These are phyloP conservation scores for Debaryomyces prosopidis DNA, from an alignment of 805 yeast genomes.

Conservation along the genomic window DNA sequence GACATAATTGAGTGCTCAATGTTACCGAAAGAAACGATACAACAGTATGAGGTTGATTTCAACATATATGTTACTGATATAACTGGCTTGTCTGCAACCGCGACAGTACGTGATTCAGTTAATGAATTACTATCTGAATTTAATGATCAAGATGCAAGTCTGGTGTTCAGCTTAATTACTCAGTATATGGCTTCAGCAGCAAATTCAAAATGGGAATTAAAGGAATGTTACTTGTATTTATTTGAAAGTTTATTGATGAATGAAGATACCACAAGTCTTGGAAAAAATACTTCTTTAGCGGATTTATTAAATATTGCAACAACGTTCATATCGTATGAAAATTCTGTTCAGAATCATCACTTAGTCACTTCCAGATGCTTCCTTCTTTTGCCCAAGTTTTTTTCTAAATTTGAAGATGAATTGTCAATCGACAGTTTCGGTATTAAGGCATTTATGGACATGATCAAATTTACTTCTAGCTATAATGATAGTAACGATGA, in stretches of 20 bases:
- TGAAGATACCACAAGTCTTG: slow-evolving; percentile 26
- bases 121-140: slow-evolving; percentile 57
- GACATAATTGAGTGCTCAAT: slow-evolving; percentile 39
- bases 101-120: slow-evolving; percentile 59
- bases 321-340: slow-evolving; percentile 8
- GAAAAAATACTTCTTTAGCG: slow-evolving; percentile 16
- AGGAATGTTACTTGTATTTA: slow-evolving; percentile 44
- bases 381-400: slow-evolving; percentile 54
- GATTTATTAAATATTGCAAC: slow-evolving; percentile 19
- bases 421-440: slow-evolving; percentile 34
- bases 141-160: slow-evolving; percentile 38
- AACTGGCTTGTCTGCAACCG: slow-evolving; percentile 61
- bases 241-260: slow-evolving; percentile 45
- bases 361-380: slow-evolving; percentile 51
- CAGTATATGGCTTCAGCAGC: slow-evolving; percentile 5
- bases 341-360: slow-evolving; percentile 11
- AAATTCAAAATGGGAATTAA: slow-evolving; percentile 21
- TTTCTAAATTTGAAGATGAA: slow-evolving; percentile 49
- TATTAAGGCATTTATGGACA: slow-evolving; percentile 24
- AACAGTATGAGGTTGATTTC: slow-evolving; percentile 58
- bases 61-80: slow-evolving; percentile 74
- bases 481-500: slow-evolving; percentile 6
- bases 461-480: slow-evolving; percentile 23
- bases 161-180: slow-evolving; percentile 18
- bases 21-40: slow-evolving; percentile 43